Evolutionary conservation across 1,139 yeast genomes (phyloP).

Genomic region (Candida anutae): DNA sequence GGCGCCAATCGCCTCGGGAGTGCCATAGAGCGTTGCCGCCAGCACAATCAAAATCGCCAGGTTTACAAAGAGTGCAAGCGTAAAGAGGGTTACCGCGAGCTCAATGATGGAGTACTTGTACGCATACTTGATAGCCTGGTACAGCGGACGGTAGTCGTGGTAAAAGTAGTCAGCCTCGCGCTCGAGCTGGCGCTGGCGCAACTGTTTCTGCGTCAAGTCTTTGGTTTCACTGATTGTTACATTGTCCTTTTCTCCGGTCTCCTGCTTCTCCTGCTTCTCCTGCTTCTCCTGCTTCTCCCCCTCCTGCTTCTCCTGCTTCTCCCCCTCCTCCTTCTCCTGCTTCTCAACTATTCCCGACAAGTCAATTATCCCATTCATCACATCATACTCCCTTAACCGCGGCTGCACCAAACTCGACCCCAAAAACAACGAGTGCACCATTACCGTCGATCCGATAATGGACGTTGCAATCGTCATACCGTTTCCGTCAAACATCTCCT

Average conservation of each 20-base stretch:
- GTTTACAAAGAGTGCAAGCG: slow-evolving; percentile 70
- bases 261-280: slow-evolving; percentile 6
- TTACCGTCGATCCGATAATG: slow-evolving; percentile 74
- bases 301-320: too few species aligned
- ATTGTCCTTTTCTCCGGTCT: slow-evolving; percentile 7
- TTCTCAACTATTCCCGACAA: slow-evolving; percentile 11
- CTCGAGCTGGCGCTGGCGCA: slow-evolving; percentile 3
- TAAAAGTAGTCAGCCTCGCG: slow-evolving; percentile 13
- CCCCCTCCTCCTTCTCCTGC: slow-evolving; percentile 1
- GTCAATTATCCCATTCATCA: slow-evolving; percentile 32
- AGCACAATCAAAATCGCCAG: slow-evolving; percentile 69
- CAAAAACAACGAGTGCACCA: slow-evolving; percentile 72
- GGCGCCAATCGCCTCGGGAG: slow-evolving; percentile 59
- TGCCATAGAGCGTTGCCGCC: slow-evolving; percentile 57
- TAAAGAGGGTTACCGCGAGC: slow-evolving; percentile 53
- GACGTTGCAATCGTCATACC: slow-evolving; percentile 74
- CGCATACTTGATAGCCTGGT: slow-evolving; percentile 59
- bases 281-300: too few species aligned
- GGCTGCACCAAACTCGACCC: slow-evolving; percentile 76
- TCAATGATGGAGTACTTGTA: slow-evolving; percentile 60
- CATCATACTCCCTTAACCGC: slow-evolving; percentile 55
- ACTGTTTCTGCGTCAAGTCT: slow-evolving; percentile 4
- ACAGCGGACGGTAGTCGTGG: slow-evolving; percentile 52
- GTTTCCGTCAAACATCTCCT: slow-evolving; percentile 48
- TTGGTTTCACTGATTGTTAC: slow-evolving; percentile 7